A percentile compares a stretch with the other conserved stretches of the same genome.
Evolutionary conservation across 495 filamentous ascomycete genomes (phyloP).

Genomic region (Immersiella caudata): DNA sequence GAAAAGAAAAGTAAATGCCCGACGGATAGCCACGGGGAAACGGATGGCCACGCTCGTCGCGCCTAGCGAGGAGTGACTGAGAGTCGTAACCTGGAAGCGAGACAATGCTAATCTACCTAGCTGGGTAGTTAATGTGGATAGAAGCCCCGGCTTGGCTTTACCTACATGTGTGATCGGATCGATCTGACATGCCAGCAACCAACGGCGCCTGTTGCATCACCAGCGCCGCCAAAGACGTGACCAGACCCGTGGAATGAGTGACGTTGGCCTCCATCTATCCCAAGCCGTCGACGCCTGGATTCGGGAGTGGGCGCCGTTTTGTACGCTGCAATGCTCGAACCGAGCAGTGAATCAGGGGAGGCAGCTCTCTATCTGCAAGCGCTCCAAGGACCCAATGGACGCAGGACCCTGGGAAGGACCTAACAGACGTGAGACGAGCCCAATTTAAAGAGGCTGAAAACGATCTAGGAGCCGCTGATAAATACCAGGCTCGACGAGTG

Average conservation of each 20-base stretch:
- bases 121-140: background rate
- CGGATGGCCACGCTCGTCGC: background rate
- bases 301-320: background rate
- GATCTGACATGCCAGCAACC: background rate
- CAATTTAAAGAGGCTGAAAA: constrained; percentile 30
- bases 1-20: background rate
- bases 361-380: constrained; percentile 13
- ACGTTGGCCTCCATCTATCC: background rate
- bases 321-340: background rate
- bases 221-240: background rate
- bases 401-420: constrained; percentile 23
- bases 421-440: constrained; percentile 11
- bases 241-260: background rate
- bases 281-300: background rate
- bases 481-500: constrained; percentile 7
- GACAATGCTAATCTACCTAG: background rate
- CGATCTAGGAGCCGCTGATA: constrained; percentile 6
- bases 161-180: background rate
- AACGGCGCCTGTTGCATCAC: background rate
- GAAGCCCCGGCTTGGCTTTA: background rate
- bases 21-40: background rate
- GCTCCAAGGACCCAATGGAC: constrained; percentile 17
- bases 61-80: background rate
- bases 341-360: background rate
- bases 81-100: background rate